Percentiles rank a stretch among this genome's conserved stretches.
Evolutionary conservation across 495 filamentous ascomycete genomes (phyloP).

Genomic region (Aspergillus biplanus): DNA sequence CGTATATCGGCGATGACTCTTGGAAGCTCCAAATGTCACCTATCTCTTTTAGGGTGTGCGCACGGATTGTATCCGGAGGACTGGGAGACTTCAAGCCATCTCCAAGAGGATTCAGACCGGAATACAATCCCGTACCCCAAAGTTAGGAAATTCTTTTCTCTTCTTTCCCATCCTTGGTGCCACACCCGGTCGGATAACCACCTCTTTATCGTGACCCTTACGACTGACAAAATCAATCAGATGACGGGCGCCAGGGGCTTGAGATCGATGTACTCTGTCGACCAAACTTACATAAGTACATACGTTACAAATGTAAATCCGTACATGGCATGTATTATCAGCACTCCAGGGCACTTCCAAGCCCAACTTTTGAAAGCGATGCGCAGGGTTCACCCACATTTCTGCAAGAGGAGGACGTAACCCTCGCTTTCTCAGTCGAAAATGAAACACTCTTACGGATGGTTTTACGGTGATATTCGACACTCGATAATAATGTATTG

Average conservation of each 20-base stretch:
- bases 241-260: not conserved
- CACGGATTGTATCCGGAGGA: conserved; percentile 16
- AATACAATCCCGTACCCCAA: not conserved
- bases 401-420: conserved; percentile 8
- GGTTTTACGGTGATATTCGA: too few species aligned
- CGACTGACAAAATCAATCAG: not conserved
- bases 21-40: not conserved
- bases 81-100: conserved; percentile 10
- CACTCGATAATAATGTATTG: not conserved
- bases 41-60: conserved; percentile 6
- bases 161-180: not conserved
- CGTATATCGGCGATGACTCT: not conserved
- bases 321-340: not conserved
- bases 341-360: not conserved
- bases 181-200: not conserved
- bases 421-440: not conserved
- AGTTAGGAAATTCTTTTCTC: not conserved
- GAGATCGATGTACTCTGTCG: not conserved
- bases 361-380: not conserved
- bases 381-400: not conserved
- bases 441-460: not conserved
- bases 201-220: not conserved
- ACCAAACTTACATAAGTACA: not conserved
- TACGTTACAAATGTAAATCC: not conserved
- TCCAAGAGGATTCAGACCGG: not conserved